Evolutionary conservation across 2,329 filamentous ascomycete species (phyloP), one percentile per base, ranked within the genome.

Genomic region (Neopestalotiopsis sp.): DNA sequence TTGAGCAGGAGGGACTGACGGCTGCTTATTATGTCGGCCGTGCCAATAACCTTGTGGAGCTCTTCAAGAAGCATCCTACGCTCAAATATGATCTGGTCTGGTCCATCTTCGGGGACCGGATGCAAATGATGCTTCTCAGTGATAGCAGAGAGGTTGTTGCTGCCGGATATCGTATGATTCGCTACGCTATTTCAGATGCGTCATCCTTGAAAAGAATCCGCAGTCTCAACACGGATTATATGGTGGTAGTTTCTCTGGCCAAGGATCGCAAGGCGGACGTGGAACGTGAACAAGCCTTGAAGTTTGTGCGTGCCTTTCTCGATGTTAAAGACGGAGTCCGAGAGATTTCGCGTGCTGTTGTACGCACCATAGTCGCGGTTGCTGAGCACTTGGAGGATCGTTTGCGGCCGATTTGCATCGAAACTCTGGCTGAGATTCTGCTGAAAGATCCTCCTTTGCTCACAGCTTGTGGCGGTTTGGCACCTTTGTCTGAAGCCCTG

Each of bases 191-290:
- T 73, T 97, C 95, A 12, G 96, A 99, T 78, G 87, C 94, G 42
- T 91, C 91, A 61, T 99, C 96, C 3, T 86, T 99, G 30, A 92
- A 93, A 78, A 97, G 91, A 64, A 97, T 99, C 70, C 90, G 95
- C 68, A 88, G 88, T 14, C 84, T 98, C 24, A 95, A 98, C 73
- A 98, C 94, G 0, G 97, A 99, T 79, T 95, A 94, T 75, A 85
- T 98, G 24, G 95, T 98, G 34, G 94, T 97, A 53, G 86, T 95
- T 70, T 98, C 96, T 0, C 84, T 99, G 42, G 94, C 97, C 72
- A 98, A 98, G 78, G 96, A 98, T 79, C 92, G 93, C 76, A 98
- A 98, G 80, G 94, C 95, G n/a, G 95, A 95, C 74, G 93, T 99
- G 20, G 96, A 99, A 82, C 89, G 97, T 67, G 96, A 99, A 80